Base-by-base conservation (phyloP, 176 grass and related monocot genomes). In the Rhipidocladum racemiflorum region DNA sequence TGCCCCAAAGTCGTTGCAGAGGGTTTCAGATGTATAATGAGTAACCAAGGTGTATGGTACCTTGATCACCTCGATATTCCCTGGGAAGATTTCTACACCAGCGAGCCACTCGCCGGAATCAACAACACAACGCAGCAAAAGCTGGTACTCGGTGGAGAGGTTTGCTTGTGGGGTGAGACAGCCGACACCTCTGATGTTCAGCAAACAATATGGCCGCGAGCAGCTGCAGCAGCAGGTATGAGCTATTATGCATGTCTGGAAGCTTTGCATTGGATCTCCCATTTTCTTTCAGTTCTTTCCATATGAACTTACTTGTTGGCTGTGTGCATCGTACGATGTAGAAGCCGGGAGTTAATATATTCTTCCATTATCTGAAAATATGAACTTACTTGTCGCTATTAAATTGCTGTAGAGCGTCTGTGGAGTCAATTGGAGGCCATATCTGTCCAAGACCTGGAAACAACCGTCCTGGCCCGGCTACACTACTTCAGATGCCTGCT, bases 31-130 rank as follows among this genome's bases (percentile, higher is more conserved):
- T 98, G 95, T 79, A 98, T 98, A 81, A 86, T 98, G 85, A 98
- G 95, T 43, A 98, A 98, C 70, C 92, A 95, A 89, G 95, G 92
- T 21, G 90, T 94, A 44, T 98, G 92, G 92, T 98, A 98, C 79
- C 92, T 98, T 60, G 92, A 98, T 84, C 95, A 98, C 86, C 88
- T 95, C 0, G 92, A 98, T 86, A 62, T 98, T 81, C 90, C 95
- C 17, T 98, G 95, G 95, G 88, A 98, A 72, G 30, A 91, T 36
- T 92, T 98, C 70, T 98, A 98, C 57, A 91, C 40, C 10, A 87
- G 59, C 0, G 95, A 98, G 65, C 96, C 96, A 71, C 87, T 98
- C 0, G 83, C 84, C 68, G 96, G 96, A 60, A 95, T 95, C 73
- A 80, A 70, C 4, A 68, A 91, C 59, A 62, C 78, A 14, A 65